phyloP scores from a whole-genome alignment of 345 rosid species.

The Aquilaria sinensis region DNA sequence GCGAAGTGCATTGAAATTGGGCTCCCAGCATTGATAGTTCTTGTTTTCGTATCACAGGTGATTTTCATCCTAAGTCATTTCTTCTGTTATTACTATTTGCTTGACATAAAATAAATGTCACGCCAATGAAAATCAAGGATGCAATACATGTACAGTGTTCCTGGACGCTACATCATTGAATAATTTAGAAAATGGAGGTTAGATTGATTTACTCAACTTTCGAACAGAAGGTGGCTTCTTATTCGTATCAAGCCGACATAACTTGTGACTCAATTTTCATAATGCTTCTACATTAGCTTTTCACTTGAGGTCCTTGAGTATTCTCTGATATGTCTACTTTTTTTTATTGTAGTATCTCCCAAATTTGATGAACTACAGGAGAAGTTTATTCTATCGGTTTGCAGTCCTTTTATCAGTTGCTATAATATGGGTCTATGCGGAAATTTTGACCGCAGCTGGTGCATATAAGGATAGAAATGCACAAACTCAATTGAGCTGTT shows the following conservation, averaged over 20 bases:
- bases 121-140: too few species aligned
- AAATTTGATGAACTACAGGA: slow-evolving; percentile 36
- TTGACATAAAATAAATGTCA: too few species aligned
- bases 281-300: too few species aligned
- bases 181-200: too few species aligned
- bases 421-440: slow-evolving; percentile 70
- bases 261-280: background rate
- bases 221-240: too few species aligned
- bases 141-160: too few species aligned
- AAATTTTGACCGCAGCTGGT: slow-evolving; percentile 72
- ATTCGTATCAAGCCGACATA: background rate
- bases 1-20: slow-evolving; percentile 80
- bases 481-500: slow-evolving; percentile 69
- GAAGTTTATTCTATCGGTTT: slow-evolving; percentile 36
- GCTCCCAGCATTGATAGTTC: slow-evolving; percentile 63
- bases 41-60: slow-evolving; percentile 80
- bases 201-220: too few species aligned
- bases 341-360: slow-evolving; percentile 56
- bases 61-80: slow-evolving; percentile 5
- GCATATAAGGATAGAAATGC: slow-evolving; percentile 53
- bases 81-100: too few species aligned
- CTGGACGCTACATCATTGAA: too few species aligned
- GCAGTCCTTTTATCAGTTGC: slow-evolving; percentile 57
- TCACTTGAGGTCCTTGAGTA: slow-evolving; percentile 1
- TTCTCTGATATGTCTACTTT: slow-evolving; percentile 2